phyloP scores from a whole-genome alignment of 1,284 basidiomycete genomes.

The Xerocomus subilludens region DNA sequence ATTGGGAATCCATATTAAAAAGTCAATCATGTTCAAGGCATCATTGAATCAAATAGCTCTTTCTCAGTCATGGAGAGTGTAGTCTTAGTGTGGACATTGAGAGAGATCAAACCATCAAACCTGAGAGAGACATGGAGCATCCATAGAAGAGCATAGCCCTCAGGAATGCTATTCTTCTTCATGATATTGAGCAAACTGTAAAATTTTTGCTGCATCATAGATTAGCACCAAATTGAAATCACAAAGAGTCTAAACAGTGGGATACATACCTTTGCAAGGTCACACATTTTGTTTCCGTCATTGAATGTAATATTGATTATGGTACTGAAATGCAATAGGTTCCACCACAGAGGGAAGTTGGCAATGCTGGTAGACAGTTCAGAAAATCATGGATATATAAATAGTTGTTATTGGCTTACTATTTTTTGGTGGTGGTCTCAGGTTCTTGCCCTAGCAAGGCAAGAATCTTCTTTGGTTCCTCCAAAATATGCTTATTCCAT shows the following conservation, averaged over 20 bases:
- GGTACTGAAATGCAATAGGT: background rate
- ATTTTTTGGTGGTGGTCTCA: background rate
- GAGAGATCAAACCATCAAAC: too few relatives aligned
- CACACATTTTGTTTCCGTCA: background rate
- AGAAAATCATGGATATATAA: background rate
- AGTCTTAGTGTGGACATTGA: background rate
- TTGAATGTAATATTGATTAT: background rate
- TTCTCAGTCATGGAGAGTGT: background rate
- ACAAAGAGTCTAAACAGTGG: too few relatives aligned
- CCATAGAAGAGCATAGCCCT: too few relatives aligned
- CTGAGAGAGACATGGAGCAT: too few relatives aligned
- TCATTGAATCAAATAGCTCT: background rate
- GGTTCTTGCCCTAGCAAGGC: background rate
- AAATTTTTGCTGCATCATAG: too few relatives aligned
- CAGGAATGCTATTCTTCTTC: background rate
- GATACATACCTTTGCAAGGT: too few relatives aligned
- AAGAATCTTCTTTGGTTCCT: background rate
- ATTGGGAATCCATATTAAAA: background rate
- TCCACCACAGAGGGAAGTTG: background rate
- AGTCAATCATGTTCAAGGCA: background rate
- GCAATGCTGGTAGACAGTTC: background rate
- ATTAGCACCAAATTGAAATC: too few relatives aligned
- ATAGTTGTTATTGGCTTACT: background rate
- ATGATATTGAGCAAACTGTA: background rate
- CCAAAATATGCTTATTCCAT: background rate